phyloP scores from a whole-genome alignment of 495 filamentous ascomycete species.

The Penicillium egyptiacum region DNA sequence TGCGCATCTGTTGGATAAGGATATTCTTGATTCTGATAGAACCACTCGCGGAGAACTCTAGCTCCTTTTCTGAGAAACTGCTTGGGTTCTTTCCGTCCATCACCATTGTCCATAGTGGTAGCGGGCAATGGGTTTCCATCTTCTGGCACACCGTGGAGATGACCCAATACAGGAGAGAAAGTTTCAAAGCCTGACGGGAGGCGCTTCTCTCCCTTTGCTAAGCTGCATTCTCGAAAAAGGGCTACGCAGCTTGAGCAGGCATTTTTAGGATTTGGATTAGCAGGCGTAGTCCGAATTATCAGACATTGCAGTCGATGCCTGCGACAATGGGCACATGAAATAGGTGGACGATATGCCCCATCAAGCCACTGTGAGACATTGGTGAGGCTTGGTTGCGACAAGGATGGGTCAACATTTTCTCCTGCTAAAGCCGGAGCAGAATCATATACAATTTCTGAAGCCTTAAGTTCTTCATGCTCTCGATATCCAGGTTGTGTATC shows the following conservation, averaged over 20 bases:
- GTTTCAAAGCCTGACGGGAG: conserved; percentile 48
- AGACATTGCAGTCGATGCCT: conserved; percentile 45
- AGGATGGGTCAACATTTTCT: background rate
- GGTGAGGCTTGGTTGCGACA: conserved; percentile 12
- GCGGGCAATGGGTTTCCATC: conserved; percentile 16
- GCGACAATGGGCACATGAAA: conserved; percentile 46
- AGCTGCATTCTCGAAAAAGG: conserved; percentile 71
- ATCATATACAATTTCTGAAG: background rate
- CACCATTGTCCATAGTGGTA: background rate
- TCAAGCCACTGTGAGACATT: conserved; percentile 45
- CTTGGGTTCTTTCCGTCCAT: conserved; percentile 45
- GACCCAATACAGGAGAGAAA: conserved; percentile 41
- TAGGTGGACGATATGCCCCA: conserved; percentile 41
- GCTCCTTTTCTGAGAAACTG: conserved; percentile 61
- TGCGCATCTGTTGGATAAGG: conserved; percentile 42
- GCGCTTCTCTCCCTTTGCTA: conserved; percentile 50
- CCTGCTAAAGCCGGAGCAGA: background rate
- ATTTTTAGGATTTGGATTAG: conserved; percentile 55
- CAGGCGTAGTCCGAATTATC: conserved; percentile 43
- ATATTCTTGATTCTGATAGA: conserved; percentile 45
- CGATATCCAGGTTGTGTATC: background rate
- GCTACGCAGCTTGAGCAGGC: conserved; percentile 76
- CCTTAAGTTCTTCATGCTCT: background rate
- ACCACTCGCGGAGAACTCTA: conserved; percentile 43
- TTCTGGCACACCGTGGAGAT: conserved; percentile 44